These are phyloP conservation scores for Botrytis hyacinthi DNA, from an alignment of 2,329 filamentous ascomycete genomes.

Conservation along the genomic window DNA sequence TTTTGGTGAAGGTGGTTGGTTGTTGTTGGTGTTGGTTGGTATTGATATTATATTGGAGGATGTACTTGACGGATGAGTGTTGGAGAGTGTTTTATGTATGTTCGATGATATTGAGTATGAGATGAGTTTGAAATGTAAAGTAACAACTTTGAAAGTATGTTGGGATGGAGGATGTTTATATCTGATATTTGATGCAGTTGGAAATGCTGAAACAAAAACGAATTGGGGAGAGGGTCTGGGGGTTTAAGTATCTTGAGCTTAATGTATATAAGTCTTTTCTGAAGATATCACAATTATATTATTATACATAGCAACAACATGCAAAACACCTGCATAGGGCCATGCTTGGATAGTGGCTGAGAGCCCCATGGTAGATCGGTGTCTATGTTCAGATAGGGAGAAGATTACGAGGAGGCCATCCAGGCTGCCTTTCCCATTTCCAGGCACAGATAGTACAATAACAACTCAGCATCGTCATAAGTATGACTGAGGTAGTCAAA, in stretches of 20 bases:
- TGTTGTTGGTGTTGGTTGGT: slow-evolving; percentile 6
- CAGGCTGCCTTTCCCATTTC: background rate
- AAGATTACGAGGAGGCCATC: slow-evolving; percentile 1
- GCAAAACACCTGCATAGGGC: slow-evolving; percentile 20
- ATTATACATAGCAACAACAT: slow-evolving; percentile 14
- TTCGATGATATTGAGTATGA: background rate
- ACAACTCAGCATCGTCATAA: slow-evolving; percentile 12
- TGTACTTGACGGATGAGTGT: background rate
- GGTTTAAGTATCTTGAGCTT: slow-evolving; percentile 12
- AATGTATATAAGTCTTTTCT: slow-evolving; percentile 5
- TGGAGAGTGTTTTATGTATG: background rate
- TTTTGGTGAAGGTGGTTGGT: background rate
- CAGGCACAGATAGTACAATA: slow-evolving; percentile 2
- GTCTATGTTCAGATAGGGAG: slow-evolving; percentile 12
- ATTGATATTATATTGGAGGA: background rate
- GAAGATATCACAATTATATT: slow-evolving; percentile 14
- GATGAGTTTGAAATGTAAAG: background rate
- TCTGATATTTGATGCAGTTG: slow-evolving; percentile 18
- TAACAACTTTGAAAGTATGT: background rate
- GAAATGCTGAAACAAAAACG: slow-evolving; percentile 18
- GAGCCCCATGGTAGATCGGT: slow-evolving; percentile 16
- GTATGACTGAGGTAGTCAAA: slow-evolving; percentile 20
- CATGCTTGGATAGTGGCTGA: slow-evolving; percentile 19
- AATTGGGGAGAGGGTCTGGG: slow-evolving; percentile 2
- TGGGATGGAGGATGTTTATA: slow-evolving; percentile 18